These are phyloP conservation scores for Amphirosellinia nigrospora DNA, from an alignment of 495 filamentous ascomycete species.

Conservation along the genomic window DNA sequence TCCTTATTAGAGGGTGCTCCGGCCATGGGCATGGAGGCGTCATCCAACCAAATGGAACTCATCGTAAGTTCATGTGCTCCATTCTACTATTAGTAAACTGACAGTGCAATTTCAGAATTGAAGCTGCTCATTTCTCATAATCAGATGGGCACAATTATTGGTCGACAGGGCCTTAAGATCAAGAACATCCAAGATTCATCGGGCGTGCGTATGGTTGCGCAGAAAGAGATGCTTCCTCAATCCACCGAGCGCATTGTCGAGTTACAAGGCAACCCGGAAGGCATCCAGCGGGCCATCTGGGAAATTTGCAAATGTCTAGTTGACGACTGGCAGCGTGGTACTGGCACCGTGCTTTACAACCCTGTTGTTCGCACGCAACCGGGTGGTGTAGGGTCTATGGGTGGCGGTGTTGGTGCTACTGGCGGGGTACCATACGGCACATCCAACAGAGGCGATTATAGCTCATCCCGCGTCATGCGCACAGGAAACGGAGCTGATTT, in stretches of 20 bases:
- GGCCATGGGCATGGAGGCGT: conserved; percentile 90
- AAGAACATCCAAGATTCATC: conserved; percentile 99
- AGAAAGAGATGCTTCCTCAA: conserved; percentile 99
- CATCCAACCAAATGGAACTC: conserved; percentile 82
- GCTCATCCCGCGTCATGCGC: conserved; percentile 77
- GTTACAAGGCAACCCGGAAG: conserved; percentile 89
- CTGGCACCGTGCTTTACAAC: conserved; percentile 96
- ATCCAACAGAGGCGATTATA: conserved; percentile 57
- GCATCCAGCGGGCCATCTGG: conserved; percentile 95
- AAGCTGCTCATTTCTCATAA: conserved; percentile 98
- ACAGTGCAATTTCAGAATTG: conserved; percentile 66
- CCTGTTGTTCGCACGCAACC: conserved; percentile 84
- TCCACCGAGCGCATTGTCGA: conserved; percentile 99
- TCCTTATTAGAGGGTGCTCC: conserved; percentile 91
- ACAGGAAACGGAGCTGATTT: conserved; percentile 98
- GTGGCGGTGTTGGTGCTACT: conserved; percentile 45
- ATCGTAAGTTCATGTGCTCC: conserved; percentile 71
- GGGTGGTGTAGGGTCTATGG: conserved; percentile 54
- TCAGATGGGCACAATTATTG: conserved; percentile 99
- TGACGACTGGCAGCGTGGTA: conserved; percentile 96
- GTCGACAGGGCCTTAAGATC: conserved; percentile 94
- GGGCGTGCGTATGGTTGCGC: conserved; percentile 96
- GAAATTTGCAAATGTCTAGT: conserved; percentile 99
- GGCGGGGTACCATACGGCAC: conserved; percentile 38
- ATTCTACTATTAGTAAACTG: conserved; percentile 27